A percentile compares a stretch with the other conserved stretches of the same genome.
Conservation (phyloP, 306 rosid genomes). For the Ormosia emarginata region DNA sequence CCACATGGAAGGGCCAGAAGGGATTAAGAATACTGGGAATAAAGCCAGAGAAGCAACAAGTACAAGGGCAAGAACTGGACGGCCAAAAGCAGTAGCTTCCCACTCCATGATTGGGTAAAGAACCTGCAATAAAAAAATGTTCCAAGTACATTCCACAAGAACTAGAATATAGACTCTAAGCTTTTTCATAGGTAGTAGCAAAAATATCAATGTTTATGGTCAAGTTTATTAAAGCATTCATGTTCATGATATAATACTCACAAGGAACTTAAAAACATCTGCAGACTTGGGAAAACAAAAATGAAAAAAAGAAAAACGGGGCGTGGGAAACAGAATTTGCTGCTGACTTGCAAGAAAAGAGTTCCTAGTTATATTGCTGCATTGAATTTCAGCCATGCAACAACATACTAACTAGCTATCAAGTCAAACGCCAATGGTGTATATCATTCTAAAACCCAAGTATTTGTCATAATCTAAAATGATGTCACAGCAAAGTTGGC, state of each 20-base stretch:
- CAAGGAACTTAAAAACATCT: not conserved
- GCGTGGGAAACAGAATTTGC: not conserved
- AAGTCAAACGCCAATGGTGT: not conserved
- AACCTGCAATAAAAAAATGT: conserved; percentile 41
- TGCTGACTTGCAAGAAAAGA: not conserved
- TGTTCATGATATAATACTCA: not conserved
- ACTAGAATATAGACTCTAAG: not conserved
- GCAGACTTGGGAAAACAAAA: not conserved
- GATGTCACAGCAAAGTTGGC: too few relatives aligned
- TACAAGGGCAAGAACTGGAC: conserved; percentile 81
- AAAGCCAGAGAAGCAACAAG: conserved; percentile 87
- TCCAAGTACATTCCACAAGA: not conserved
- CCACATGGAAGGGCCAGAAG: conserved; percentile 99
- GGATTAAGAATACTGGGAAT: conserved; percentile 80
- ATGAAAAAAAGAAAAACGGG: not conserved
- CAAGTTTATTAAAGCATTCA: not conserved
- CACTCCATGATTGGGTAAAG: conserved; percentile 84
- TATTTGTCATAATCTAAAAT: too few relatives aligned
- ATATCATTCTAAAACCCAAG: too few relatives aligned
- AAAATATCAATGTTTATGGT: not conserved
- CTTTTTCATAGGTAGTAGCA: not conserved
- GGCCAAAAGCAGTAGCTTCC: conserved; percentile 99
- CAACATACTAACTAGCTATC: not conserved
- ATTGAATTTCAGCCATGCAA: not conserved
- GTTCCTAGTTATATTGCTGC: not conserved